Evolutionary conservation across 208 protist species (phyloP), one percentile per base, ranked within the genome.

Genomic region (Sergeia podlipaevii): DNA sequence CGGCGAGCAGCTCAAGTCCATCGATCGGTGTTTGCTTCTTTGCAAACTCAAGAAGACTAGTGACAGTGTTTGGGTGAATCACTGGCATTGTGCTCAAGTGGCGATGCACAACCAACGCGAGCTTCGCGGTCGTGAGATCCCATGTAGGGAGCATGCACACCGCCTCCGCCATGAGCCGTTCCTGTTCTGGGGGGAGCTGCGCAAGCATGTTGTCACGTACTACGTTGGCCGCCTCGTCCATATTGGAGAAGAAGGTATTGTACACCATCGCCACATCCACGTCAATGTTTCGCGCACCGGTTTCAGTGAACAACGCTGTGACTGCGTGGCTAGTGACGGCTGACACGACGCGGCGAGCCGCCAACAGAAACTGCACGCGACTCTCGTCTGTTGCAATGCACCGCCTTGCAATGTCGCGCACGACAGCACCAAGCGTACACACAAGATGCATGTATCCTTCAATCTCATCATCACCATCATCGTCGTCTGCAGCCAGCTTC

Each of bases 141-240:
- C 77, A 82, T 24, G 45, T 54, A 4, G 88, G 78, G 28, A 95
- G 71, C 64, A 76, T 58, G 49, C 73, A 78, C 55, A 70, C 72
- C 18, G 74, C 80, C 56, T 90, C 83, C 21, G 69, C 60, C 45
- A 79, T 64, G 32, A 76, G 63, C 58, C 34, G 64, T 60, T 75
- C 64, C 43, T 44, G 49, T 27, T 67, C 61, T 18, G 43, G 32
- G 1, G 55, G 62, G 1, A 77, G 64, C 46, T 64, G 59, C 17
- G 81, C 72, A 15, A 87, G 69, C 42, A 95, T 82, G 64, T 90
- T 88, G 49, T 74, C 72, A 32, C 73, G 68, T 38, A 90, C 41
- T 21, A 60, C 38, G 50, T 88, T 70, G 1, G 88, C 88, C 23
- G 70, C 66, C 57, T 90, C 62, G 60, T 95, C 88, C 62, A 91